Conservation (phyloP, 2,329 filamentous ascomycete species). For the Fusarium setosum region DNA sequence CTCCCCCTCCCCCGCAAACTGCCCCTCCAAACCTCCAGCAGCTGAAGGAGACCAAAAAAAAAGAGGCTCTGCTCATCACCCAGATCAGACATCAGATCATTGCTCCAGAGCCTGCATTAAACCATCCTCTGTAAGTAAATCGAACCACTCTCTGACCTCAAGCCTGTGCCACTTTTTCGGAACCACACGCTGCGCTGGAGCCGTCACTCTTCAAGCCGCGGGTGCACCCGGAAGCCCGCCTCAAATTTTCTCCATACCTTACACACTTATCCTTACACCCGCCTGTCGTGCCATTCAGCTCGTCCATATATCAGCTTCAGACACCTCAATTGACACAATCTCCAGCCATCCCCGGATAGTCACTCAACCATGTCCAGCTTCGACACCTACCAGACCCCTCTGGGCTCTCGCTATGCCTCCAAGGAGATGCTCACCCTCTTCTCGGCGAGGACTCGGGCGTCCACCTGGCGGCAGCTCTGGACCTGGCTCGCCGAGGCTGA, state of each 20-base stretch:
- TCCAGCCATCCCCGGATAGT: not conserved
- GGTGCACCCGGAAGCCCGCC: not conserved
- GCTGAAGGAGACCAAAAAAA: not conserved
- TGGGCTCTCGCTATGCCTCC: constrained; percentile 17
- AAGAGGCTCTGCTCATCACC: not conserved
- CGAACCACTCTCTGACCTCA: not conserved
- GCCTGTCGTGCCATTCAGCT: not conserved
- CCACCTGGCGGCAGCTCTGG: constrained; percentile 22
- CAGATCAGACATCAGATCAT: not conserved
- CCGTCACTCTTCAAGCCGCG: not conserved
- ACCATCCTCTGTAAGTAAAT: not conserved
- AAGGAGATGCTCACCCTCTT: constrained; percentile 24
- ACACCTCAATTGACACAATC: not conserved
- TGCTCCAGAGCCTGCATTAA: not conserved
- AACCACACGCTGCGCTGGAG: not conserved
- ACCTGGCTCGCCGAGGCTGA: constrained; percentile 13
- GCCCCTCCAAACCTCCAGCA: not conserved
- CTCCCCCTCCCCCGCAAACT: no score
- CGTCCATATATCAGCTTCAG: not conserved
- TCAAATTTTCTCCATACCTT: not conserved
- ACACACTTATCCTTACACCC: no score
- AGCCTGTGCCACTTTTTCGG: not conserved
- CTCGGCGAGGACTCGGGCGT: constrained; percentile 1
- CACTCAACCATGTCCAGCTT: not conserved
- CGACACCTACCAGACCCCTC: constrained; percentile 24